Conservation (phyloP, 176 grass and related monocot genomes). For the Aegilops umbellulata region DNA sequence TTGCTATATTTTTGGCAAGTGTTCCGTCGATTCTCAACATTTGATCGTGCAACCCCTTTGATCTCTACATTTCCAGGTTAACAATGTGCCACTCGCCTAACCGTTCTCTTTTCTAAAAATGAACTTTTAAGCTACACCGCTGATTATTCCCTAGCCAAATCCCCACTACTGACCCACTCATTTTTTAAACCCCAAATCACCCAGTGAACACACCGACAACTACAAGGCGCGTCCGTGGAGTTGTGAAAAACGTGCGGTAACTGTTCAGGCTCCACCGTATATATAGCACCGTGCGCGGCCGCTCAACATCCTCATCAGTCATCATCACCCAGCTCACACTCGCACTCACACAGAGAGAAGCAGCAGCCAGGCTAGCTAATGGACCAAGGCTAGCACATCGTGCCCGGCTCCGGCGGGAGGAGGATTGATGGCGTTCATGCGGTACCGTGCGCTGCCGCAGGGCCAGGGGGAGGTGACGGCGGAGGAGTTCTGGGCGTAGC, state of each 20-base stretch:
- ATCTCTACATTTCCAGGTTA: neutral
- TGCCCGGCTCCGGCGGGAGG: neutral
- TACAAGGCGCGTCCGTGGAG: too few species aligned
- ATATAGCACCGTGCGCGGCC: neutral
- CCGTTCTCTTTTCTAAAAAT: neutral
- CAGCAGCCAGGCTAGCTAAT: neutral
- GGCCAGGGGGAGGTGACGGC: conserved; percentile 56
- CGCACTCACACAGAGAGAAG: neutral
- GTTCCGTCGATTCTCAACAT: neutral
- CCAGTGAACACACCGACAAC: neutral
- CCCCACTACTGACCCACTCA: neutral
- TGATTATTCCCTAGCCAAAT: conserved; percentile 10
- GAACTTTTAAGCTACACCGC: conserved; percentile 6
- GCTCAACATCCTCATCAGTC: neutral
- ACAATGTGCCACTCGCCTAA: neutral
- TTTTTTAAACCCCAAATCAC: neutral
- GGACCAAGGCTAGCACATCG: neutral
- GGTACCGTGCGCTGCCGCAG: conserved; percentile 47
- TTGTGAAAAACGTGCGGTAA: too few species aligned
- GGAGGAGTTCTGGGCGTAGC: conserved; percentile 73
- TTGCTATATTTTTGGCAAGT: neutral
- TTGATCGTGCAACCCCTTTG: neutral
- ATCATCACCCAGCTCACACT: neutral
- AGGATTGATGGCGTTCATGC: conserved; percentile 49
- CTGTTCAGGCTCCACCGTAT: neutral